phyloP scores from a whole-genome alignment of 1,284 basidiomycete genomes.

The Cutaneotrichosporon sp. region DNA sequence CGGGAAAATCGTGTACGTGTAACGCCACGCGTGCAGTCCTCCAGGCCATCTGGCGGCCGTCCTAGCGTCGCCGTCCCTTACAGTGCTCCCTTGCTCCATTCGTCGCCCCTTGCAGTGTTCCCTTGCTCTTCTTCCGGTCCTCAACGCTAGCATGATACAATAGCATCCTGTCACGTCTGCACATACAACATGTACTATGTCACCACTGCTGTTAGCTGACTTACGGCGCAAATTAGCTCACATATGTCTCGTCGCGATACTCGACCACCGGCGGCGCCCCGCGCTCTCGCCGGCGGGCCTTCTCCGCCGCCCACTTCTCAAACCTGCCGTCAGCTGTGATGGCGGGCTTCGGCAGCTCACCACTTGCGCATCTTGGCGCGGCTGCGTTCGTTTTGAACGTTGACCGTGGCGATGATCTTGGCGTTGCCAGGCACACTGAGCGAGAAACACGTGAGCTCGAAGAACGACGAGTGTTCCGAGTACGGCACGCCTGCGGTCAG shows the following conservation, averaged over 20 bases:
- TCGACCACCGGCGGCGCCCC: constrained; percentile 53
- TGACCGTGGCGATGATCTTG: constrained; percentile 89
- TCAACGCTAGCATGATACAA: neutral
- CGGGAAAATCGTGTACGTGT: neutral
- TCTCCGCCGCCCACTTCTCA: constrained; percentile 76
- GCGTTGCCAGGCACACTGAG: constrained; percentile 70
- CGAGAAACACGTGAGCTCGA: constrained; percentile 89
- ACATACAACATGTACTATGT: neutral
- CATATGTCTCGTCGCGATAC: constrained; percentile 53
- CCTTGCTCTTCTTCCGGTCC: neutral
- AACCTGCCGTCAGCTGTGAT: constrained; percentile 53
- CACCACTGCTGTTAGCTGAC: constrained; percentile 7
- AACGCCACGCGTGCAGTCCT: neutral
- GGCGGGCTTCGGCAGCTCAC: constrained; percentile 22
- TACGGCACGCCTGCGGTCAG: constrained; percentile 67
- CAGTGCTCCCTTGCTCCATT: neutral
- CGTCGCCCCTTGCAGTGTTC: no score
- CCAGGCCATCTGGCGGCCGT: neutral
- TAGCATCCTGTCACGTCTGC: no score
- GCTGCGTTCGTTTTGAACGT: constrained; percentile 69
- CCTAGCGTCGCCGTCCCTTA: no score
- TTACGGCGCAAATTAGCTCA: constrained; percentile 20
- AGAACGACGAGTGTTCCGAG: constrained; percentile 92
- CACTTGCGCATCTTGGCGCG: constrained; percentile 75
- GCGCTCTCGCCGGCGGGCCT: constrained; percentile 56